These are phyloP conservation scores for Botryosphaeria dothidea DNA, from an alignment of 2,329 filamentous ascomycete species.

Conservation along the genomic window DNA sequence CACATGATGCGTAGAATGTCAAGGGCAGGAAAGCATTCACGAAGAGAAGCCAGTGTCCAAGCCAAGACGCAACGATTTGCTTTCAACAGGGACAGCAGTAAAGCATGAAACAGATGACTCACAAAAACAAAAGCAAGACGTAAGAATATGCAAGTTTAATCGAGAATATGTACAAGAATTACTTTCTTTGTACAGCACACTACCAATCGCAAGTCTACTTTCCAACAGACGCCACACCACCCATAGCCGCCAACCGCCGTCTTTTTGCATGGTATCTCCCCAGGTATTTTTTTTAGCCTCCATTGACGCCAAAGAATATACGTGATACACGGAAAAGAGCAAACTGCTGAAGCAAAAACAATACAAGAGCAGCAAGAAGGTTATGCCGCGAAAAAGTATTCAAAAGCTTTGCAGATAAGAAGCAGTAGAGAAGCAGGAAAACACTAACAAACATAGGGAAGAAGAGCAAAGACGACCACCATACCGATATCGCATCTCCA, in stretches of 20 bases:
- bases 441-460: neutral
- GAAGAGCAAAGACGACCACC: neutral
- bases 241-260: neutral
- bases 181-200: neutral
- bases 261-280: neutral
- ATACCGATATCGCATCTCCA: neutral
- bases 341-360: neutral
- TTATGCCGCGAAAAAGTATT: neutral
- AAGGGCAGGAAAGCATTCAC: too few relatives aligned
- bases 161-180: neutral
- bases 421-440: neutral
- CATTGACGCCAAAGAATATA: neutral
- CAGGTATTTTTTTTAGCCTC: neutral
- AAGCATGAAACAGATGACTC: neutral
- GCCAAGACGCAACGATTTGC: too few relatives aligned
- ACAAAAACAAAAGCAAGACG: neutral
- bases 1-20: too few relatives aligned
- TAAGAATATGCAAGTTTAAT: neutral
- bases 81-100: too few relatives aligned
- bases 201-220: neutral
- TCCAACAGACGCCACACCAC: neutral
- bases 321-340: neutral
- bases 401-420: too few relatives aligned
- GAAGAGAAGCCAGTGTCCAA: too few relatives aligned
- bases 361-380: neutral